phyloP scores from a whole-genome alignment of 768 basidiomycete species.

The Fibroporia radiculosa region DNA sequence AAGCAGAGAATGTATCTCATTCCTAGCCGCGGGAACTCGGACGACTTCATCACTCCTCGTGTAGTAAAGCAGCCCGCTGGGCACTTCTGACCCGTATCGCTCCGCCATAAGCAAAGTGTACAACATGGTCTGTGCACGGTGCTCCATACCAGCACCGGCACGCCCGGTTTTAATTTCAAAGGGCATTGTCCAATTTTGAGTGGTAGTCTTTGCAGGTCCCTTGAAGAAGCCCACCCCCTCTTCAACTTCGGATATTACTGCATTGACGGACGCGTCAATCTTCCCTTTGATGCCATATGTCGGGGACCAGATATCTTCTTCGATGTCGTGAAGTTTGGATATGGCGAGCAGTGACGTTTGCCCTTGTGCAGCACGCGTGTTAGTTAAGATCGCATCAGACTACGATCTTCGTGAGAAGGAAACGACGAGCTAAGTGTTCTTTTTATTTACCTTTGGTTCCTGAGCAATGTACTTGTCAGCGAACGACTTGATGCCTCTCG shows the following conservation, averaged over 20 bases:
- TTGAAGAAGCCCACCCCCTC: conserved; percentile 19
- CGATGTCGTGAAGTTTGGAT: conserved; percentile 71
- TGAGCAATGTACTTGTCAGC: conserved; percentile 57
- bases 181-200: conserved; percentile 47
- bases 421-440: too few species aligned
- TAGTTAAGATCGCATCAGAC: conserved; percentile 57
- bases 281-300: conserved; percentile 94
- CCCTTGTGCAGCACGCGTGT: conserved; percentile 49
- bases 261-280: conserved; percentile 82
- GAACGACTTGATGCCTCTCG: conserved; percentile 59
- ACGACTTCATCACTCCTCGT: conserved; percentile 87
- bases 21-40: conserved; percentile 67
- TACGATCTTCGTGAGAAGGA: conserved; percentile 25
- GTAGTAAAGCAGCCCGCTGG: conserved; percentile 86
- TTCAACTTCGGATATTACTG: conserved; percentile 38
- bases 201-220: conserved; percentile 12
- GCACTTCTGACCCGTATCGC: conserved; percentile 78
- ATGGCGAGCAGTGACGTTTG: conserved; percentile 61
- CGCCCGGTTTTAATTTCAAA: conserved; percentile 97
- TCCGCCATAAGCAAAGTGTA: conserved; percentile 89
- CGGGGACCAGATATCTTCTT: conserved; percentile 98
- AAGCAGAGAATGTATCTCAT: conserved; percentile 84
- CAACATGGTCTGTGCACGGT: conserved; percentile 96
- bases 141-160: conserved; percentile 70
- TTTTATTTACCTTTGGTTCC: conserved; percentile 56